Evolutionary conservation across 192 early-diverging fungal species (phyloP).

Genomic region (Chytriomyces sp.): DNA sequence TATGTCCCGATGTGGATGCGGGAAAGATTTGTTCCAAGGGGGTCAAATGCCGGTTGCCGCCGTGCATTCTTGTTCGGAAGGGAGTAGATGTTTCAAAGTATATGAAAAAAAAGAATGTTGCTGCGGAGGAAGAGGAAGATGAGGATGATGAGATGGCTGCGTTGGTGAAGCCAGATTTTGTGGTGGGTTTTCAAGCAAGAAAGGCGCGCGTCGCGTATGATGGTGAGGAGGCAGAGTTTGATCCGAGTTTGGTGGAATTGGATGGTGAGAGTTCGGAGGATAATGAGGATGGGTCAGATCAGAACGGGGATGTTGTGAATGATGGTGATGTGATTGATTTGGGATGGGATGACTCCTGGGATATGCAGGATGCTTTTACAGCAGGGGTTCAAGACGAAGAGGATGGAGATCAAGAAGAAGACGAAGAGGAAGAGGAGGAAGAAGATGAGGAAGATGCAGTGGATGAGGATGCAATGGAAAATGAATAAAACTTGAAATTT

Average conservation of each 20-base stretch:
- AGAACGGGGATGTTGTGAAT: background rate
- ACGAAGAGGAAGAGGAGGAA: background rate
- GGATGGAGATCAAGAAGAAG: no score
- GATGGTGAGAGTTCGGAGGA: background rate
- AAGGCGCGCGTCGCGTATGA: background rate
- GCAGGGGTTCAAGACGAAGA: no score
- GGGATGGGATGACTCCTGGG: background rate
- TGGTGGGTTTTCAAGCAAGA: background rate
- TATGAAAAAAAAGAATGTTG: background rate
- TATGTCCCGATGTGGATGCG: conserved; percentile 18
- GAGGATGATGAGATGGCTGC: background rate
- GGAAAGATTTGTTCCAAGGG: background rate
- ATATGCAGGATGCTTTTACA: no score
- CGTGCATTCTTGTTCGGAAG: conserved; percentile 5
- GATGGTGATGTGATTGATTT: conserved; percentile 9
- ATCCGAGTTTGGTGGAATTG: background rate
- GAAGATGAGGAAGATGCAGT: background rate
- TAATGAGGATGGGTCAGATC: background rate
- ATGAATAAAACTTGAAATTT: background rate
- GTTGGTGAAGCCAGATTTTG: conserved; percentile 9
- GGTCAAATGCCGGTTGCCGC: conserved; percentile 2
- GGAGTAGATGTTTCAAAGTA: conserved; percentile 1
- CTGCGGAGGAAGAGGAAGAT: background rate
- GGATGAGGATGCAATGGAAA: background rate
- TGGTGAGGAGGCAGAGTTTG: background rate